These are phyloP conservation scores for Alternaria sp. DNA, from an alignment of 2,329 filamentous ascomycete species.

Conservation along the genomic window DNA sequence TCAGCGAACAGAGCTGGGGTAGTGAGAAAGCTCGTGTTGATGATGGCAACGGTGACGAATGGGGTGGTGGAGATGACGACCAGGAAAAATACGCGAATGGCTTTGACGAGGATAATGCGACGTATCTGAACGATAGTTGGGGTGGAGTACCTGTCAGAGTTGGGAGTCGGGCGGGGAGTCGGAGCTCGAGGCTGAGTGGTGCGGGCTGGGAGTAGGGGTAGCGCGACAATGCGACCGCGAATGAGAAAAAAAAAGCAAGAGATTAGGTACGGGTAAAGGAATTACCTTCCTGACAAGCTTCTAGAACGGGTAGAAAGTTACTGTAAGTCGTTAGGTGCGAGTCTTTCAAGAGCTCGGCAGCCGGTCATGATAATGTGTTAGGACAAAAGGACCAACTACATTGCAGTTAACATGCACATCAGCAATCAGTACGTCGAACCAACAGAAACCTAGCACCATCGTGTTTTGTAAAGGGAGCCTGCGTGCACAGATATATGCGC, in stretches of 20 bases:
- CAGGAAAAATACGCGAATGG: constrained; percentile 25
- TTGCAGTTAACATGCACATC: constrained; percentile 1
- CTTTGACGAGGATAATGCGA: constrained; percentile 34
- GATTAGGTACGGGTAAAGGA: neutral
- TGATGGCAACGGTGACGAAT: constrained; percentile 14
- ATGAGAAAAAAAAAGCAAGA: neutral
- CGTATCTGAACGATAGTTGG: constrained; percentile 35
- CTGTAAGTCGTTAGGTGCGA: neutral
- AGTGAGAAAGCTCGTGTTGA: constrained; percentile 3
- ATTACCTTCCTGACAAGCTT: neutral
- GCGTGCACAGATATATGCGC: constrained; percentile 28
- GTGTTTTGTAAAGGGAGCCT: constrained; percentile 28
- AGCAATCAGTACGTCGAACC: constrained; percentile 13
- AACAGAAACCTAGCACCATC: constrained; percentile 21
- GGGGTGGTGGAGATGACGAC: constrained; percentile 4
- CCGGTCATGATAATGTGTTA: neutral
- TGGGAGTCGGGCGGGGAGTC: constrained; percentile 15
- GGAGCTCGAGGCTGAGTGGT: constrained; percentile 8
- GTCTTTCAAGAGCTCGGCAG: neutral
- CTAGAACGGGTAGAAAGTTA: neutral
- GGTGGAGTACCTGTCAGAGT: constrained; percentile 29
- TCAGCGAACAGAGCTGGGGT: constrained; percentile 9
- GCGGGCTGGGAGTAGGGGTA: constrained; percentile 15
- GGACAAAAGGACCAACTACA: neutral
- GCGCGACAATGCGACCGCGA: neutral